A percentile compares a stretch with the other conserved stretches of the same genome.
Evolutionary conservation across 1,284 basidiomycete species (phyloP).

Genomic region (Boletus subluridellus): DNA sequence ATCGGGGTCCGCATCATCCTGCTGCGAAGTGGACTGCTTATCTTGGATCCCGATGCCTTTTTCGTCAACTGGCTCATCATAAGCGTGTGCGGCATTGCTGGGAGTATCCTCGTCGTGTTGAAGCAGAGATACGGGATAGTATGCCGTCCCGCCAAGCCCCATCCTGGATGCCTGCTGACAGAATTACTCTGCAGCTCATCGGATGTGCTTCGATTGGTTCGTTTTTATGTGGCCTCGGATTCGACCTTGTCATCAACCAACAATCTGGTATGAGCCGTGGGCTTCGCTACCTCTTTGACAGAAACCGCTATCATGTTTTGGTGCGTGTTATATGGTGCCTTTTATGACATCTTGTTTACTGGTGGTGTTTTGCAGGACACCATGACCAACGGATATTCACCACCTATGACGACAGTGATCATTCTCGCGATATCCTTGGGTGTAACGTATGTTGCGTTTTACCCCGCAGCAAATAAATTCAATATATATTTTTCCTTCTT

Average conservation of each 20-base stretch:
- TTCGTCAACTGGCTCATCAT: slow-evolving; percentile 55
- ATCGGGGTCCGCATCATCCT: slow-evolving; percentile 55
- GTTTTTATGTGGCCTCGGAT: slow-evolving; percentile 52
- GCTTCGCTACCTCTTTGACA: slow-evolving; percentile 59
- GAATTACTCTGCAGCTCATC: slow-evolving; percentile 37
- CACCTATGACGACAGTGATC: slow-evolving; percentile 44
- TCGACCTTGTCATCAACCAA: slow-evolving; percentile 54
- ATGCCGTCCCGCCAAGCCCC: slow-evolving; percentile 26
- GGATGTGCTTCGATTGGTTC: slow-evolving; percentile 56
- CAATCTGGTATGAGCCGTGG: slow-evolving; percentile 62
- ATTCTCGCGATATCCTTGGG: slow-evolving; percentile 46
- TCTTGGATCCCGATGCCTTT: slow-evolving; percentile 38
- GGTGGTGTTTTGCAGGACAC: slow-evolving; percentile 40
- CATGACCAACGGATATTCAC: slow-evolving; percentile 44
- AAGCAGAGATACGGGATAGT: slow-evolving; percentile 53
- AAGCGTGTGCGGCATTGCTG: slow-evolving; percentile 40
- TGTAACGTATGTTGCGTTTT: slow-evolving; percentile 35
- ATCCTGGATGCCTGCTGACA: slow-evolving; percentile 1
- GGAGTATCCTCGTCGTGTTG: slow-evolving; percentile 42
- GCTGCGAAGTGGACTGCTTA: slow-evolving; percentile 47
- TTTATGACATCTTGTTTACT: background rate
- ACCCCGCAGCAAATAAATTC: background rate
- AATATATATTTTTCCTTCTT: background rate
- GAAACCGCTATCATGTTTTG: slow-evolving; percentile 53
- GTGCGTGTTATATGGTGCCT: slow-evolving; percentile 37